A percentile compares a stretch with the other conserved stretches of the same genome.
Conservation (phyloP, 345 rosid genomes). For the Melaleuca alternifolia region DNA sequence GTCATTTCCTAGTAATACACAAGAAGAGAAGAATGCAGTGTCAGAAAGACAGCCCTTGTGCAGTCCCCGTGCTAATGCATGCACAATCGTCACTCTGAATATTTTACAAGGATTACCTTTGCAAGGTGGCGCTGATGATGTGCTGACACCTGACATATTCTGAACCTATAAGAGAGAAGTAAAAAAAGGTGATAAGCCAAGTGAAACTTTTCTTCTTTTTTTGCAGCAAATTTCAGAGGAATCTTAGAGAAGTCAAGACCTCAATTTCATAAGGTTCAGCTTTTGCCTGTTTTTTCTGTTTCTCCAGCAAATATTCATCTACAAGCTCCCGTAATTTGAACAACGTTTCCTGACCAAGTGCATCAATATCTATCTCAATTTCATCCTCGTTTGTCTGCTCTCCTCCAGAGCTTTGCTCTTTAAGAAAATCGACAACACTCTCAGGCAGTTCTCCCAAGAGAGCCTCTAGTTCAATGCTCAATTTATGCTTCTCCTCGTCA, state of each 20-base stretch:
- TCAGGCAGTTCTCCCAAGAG: slow-evolving; percentile 65
- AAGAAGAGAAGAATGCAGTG: not conserved
- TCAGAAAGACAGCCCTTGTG: not conserved
- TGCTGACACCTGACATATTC: slow-evolving; percentile 60
- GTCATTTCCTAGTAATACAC: slow-evolving; percentile 38
- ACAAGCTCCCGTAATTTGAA: slow-evolving; percentile 57
- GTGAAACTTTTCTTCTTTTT: not conserved
- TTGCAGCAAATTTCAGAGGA: not conserved
- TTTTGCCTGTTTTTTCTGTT: slow-evolving; percentile 34
- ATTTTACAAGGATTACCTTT: slow-evolving; percentile 32
- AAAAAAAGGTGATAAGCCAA: slow-evolving; percentile 7
- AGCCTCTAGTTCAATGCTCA: slow-evolving; percentile 47
- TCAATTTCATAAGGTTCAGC: slow-evolving; percentile 67
- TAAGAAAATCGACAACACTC: slow-evolving; percentile 53
- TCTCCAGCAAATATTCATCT: slow-evolving; percentile 55
- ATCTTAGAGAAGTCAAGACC: slow-evolving; percentile 28
- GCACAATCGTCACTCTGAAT: not conserved
- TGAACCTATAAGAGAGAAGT: slow-evolving; percentile 37
- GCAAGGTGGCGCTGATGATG: slow-evolving; percentile 45
- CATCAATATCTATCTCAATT: slow-evolving; percentile 80
- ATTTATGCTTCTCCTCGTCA: slow-evolving; percentile 38
- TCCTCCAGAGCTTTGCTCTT: slow-evolving; percentile 44
- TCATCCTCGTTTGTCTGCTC: slow-evolving; percentile 59
- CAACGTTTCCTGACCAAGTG: slow-evolving; percentile 56
- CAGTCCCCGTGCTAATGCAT: not conserved